phyloP scores from a whole-genome alignment of 208 protist genomes.

The Trypanosoma rangeli region DNA sequence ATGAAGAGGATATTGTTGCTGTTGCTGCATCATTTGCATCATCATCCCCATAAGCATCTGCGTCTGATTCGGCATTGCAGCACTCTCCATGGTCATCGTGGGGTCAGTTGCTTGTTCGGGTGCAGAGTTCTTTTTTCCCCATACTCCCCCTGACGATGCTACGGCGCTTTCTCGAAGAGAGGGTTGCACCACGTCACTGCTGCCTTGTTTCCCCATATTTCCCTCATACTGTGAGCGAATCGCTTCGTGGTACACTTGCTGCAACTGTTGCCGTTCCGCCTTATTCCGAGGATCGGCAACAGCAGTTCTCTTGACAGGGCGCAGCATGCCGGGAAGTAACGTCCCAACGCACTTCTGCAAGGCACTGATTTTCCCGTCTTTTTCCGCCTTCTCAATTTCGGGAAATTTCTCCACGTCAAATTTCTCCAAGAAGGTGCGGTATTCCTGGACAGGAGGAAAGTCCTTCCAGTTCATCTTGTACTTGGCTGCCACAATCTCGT shows the following conservation, averaged over 20 bases:
- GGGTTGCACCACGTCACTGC: slow-evolving; percentile 22
- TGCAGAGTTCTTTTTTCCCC: not conserved
- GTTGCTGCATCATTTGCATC: slow-evolving; percentile 31
- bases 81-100: not conserved
- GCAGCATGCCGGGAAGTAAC: slow-evolving; percentile 58
- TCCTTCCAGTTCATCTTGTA: slow-evolving; percentile 64
- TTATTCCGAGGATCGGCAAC: slow-evolving; percentile 37
- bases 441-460: slow-evolving; percentile 48
- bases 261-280: slow-evolving; percentile 36
- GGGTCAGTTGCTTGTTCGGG: not conserved
- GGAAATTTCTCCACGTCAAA: slow-evolving; percentile 64
- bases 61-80: slow-evolving; percentile 6
- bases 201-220: slow-evolving; percentile 23
- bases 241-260: slow-evolving; percentile 50
- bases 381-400: slow-evolving; percentile 65
- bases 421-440: slow-evolving; percentile 56
- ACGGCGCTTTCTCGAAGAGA: slow-evolving; percentile 14
- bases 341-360: slow-evolving; percentile 58
- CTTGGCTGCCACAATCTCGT: slow-evolving; percentile 50
- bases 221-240: slow-evolving; percentile 38
- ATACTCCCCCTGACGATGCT: not conserved
- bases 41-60: slow-evolving; percentile 40
- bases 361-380: slow-evolving; percentile 45
- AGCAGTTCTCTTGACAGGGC: slow-evolving; percentile 35
- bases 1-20: slow-evolving; percentile 12